phyloP scores from a whole-genome alignment of 2,329 filamentous ascomycete species.

The Coniochaeta hoffmannii region DNA sequence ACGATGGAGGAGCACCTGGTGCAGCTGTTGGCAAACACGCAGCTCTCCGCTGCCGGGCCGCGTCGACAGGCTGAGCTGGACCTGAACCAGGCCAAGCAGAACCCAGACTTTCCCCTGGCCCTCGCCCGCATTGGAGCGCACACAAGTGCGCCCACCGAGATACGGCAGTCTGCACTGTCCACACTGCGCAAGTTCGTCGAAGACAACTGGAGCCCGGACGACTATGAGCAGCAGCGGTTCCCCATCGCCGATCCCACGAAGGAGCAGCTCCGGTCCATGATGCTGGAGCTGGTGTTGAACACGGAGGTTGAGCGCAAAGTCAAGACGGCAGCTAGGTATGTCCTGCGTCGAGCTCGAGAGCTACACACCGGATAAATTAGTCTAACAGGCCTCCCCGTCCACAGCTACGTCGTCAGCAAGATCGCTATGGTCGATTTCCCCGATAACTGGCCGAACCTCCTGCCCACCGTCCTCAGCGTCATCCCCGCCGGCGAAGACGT shows the following conservation, averaged over 20 bases:
- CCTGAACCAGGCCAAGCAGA: conserved; percentile 62
- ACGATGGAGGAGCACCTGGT: conserved; percentile 90
- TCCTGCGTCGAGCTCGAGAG: not conserved
- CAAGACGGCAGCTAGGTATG: conserved; percentile 79
- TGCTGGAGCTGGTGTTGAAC: conserved; percentile 72
- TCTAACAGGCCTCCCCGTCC: not conserved
- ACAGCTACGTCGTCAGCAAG: conserved; percentile 66
- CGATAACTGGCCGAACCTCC: conserved; percentile 85
- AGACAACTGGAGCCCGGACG: conserved; percentile 72
- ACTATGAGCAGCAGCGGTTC: conserved; percentile 58
- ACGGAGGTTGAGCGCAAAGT: conserved; percentile 74
- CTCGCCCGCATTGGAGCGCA: conserved; percentile 78
- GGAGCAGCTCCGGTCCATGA: conserved; percentile 59
- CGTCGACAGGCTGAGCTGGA: conserved; percentile 83
- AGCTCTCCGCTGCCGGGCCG: conserved; percentile 65
- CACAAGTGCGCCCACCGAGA: conserved; percentile 60
- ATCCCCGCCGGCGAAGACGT: conserved; percentile 69
- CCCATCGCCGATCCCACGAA: conserved; percentile 69
- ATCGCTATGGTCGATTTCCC: conserved; percentile 92
- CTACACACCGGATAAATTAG: too few relatives aligned
- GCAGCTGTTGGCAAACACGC: conserved; percentile 79
- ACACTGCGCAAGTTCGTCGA: conserved; percentile 77
- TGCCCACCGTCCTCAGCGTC: conserved; percentile 70
- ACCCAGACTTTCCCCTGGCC: conserved; percentile 67
- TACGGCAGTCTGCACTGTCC: conserved; percentile 78